Percentiles rank a stretch among this genome's conserved stretches.
Conservation (phyloP, 1,284 basidiomycete genomes). For the Boletus subluridellus region DNA sequence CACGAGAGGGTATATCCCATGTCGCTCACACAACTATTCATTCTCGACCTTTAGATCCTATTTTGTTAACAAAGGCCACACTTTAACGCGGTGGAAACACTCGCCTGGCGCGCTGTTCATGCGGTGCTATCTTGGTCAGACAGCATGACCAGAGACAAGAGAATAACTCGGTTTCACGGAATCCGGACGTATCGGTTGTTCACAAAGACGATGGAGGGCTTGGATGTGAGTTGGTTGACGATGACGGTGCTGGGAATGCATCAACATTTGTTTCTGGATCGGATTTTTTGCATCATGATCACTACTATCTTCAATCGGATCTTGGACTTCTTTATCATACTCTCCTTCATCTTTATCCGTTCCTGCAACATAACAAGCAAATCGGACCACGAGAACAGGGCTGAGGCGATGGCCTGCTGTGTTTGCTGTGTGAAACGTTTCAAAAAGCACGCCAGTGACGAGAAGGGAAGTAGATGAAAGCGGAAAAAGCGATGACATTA, state of each 20-base stretch:
- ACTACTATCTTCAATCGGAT: no score
- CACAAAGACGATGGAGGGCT: conserved; percentile 67
- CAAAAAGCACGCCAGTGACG: no score
- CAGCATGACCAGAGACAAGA: conserved; percentile 41
- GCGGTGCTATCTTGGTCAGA: conserved; percentile 73
- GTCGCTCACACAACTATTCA: conserved; percentile 41
- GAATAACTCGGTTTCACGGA: conserved; percentile 36
- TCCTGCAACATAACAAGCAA: no score
- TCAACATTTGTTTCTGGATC: no score
- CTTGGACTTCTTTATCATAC: no score
- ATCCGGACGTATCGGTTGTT: conserved; percentile 47
- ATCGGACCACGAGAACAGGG: no score
- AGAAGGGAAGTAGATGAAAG: no score
- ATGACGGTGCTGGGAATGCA: conserved; percentile 1
- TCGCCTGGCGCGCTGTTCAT: conserved; percentile 66
- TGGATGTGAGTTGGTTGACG: conserved; percentile 75
- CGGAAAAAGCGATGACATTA: no score
- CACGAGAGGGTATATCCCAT: conserved; percentile 66
- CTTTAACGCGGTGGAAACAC: conserved; percentile 58
- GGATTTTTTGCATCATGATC: no score
- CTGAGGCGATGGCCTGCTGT: no score
- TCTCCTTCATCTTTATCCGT: no score
- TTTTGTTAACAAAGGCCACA: conserved; percentile 14
- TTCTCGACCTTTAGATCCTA: not conserved
- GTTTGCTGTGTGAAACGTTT: no score